Evolutionary conservation across 2,329 filamentous ascomycete species (phyloP).

Genomic region (Coniella lustricola): DNA sequence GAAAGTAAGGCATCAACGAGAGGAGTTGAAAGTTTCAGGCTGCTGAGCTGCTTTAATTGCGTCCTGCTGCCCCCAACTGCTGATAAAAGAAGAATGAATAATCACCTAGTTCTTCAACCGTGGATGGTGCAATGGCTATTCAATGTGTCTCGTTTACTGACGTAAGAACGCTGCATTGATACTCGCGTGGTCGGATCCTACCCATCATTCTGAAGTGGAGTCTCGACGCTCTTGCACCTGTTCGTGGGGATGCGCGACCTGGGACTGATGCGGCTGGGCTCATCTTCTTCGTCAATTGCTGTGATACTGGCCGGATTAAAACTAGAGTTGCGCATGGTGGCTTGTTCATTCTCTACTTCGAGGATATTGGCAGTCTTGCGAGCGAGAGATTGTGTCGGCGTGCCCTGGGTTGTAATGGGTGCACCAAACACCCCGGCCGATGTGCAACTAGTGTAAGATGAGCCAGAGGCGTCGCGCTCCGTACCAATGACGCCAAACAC

Average conservation of each 20-base stretch:
- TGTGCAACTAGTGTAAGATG: slow-evolving; percentile 24
- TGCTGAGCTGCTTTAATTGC: no score
- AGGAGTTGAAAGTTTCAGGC: no score
- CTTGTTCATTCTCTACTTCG: slow-evolving; percentile 26
- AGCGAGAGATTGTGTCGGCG: slow-evolving; percentile 18
- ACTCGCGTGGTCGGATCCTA: background rate
- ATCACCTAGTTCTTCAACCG: background rate
- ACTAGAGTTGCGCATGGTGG: slow-evolving; percentile 38
- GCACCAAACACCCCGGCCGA: slow-evolving; percentile 26
- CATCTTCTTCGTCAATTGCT: slow-evolving; percentile 41
- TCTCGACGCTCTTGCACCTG: background rate
- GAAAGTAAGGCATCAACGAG: no score
- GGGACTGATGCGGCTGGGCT: slow-evolving; percentile 33
- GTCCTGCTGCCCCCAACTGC: no score
- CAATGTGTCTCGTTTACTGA: background rate
- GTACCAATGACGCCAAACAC: slow-evolving; percentile 15
- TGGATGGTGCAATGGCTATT: background rate
- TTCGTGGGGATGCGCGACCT: slow-evolving; percentile 14
- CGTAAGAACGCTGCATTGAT: background rate
- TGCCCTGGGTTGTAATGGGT: slow-evolving; percentile 24
- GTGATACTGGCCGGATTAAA: slow-evolving; percentile 41
- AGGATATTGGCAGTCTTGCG: slow-evolving; percentile 16
- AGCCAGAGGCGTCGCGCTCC: slow-evolving; percentile 21
- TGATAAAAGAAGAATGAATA: background rate
- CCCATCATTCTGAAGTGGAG: background rate